Conservation (phyloP, 306 rosid species). For the Cucurbita ficifolia region DNA sequence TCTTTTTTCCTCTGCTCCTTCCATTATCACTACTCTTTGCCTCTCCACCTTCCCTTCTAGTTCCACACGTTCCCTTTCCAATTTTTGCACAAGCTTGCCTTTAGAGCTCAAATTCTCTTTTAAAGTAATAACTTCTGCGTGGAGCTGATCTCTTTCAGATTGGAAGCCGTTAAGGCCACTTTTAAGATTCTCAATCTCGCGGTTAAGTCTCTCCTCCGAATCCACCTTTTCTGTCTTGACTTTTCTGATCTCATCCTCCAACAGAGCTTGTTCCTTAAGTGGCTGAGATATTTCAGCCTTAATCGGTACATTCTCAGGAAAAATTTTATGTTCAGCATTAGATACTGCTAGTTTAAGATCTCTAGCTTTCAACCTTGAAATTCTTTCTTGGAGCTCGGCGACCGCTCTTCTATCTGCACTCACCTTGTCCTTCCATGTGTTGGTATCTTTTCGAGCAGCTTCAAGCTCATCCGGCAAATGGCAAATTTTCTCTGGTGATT, state of each 20-base stretch:
- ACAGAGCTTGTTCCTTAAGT: conserved; percentile 24
- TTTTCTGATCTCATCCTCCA: conserved; percentile 75
- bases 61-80: conserved; percentile 35
- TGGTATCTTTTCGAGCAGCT: conserved; percentile 38
- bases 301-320: conserved; percentile 78
- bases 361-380: conserved; percentile 50
- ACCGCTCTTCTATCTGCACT: conserved; percentile 65
- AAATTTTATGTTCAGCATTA: conserved; percentile 86
- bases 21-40: conserved; percentile 37
- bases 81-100: conserved; percentile 39
- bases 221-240: conserved; percentile 38
- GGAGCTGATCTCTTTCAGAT: conserved; percentile 39
- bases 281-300: conserved; percentile 58
- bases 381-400: conserved; percentile 60
- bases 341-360: conserved; percentile 77
- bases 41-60: conserved; percentile 57
- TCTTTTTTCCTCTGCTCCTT: conserved; percentile 79
- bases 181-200: conserved; percentile 33
- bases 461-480: conserved; percentile 53
- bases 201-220: conserved; percentile 33
- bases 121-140: conserved; percentile 22
- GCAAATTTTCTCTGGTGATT: conserved; percentile 35
- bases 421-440: conserved; percentile 51
- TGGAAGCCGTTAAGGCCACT: conserved; percentile 20
- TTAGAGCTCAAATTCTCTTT: conserved; percentile 23